Evolutionary conservation across 2,329 filamentous ascomycete species (phyloP).

Genomic region (Thielaviopsis cerberus): DNA sequence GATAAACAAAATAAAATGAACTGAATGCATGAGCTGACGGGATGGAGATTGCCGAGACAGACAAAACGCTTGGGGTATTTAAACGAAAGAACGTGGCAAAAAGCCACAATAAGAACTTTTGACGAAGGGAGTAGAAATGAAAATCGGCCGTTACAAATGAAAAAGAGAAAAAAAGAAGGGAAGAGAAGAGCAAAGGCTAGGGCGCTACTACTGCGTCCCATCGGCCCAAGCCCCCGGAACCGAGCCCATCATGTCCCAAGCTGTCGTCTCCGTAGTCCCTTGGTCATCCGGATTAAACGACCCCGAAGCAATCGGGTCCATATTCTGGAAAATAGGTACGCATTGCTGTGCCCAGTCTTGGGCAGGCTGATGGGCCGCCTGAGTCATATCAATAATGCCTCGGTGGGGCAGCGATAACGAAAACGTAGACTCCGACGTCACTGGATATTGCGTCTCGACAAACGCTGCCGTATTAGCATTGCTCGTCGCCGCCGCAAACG

Average conservation of each 20-base stretch:
- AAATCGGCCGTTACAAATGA: not conserved
- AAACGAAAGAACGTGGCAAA: not conserved
- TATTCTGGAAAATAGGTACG: constrained; percentile 1
- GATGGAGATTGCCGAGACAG: too few relatives aligned
- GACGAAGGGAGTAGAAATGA: not conserved
- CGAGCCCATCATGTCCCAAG: not conserved
- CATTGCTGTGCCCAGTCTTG: constrained; percentile 1
- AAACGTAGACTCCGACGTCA: not conserved
- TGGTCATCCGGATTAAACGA: not conserved
- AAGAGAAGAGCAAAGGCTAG: not conserved
- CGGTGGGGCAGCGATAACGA: constrained; percentile 5
- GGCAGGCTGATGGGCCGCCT: not conserved
- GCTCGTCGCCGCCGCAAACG: not conserved
- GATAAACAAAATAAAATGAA: too few relatives aligned
- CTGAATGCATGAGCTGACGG: too few relatives aligned
- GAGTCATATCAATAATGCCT: not conserved
- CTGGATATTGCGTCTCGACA: constrained; percentile 1
- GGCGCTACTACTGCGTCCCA: not conserved
- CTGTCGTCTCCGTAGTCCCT: not conserved
- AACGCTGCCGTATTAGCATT: not conserved
- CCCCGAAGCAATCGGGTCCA: not conserved
- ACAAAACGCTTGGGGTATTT: too few relatives aligned
- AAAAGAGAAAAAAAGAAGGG: not conserved
- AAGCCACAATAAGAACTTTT: not conserved
- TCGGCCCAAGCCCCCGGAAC: not conserved